These are phyloP conservation scores for Saposhnikovia divaricata DNA, from an alignment of 129 eudicot genomes.

Conservation along the genomic window DNA sequence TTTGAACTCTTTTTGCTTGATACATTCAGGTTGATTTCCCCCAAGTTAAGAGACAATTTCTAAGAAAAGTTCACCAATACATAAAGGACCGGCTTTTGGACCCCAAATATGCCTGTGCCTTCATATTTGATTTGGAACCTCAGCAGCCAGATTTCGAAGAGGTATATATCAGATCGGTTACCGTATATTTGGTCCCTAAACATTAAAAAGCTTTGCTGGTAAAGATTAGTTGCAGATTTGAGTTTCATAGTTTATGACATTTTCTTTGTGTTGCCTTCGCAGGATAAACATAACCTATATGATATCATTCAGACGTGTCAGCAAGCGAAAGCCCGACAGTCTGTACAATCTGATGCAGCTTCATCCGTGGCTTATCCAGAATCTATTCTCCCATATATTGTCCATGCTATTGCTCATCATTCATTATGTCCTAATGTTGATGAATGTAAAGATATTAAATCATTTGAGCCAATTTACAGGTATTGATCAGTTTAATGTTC, in stretches of 20 bases:
- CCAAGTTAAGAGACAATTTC: slow-evolving; percentile 60
- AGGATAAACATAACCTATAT: slow-evolving; percentile 51
- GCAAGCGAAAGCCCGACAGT: slow-evolving; percentile 63
- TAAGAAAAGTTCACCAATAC: slow-evolving; percentile 78
- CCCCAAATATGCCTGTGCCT: slow-evolving; percentile 83
- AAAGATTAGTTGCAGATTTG: background rate
- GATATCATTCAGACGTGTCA: slow-evolving; percentile 74
- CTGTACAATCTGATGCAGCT: slow-evolving; percentile 49
- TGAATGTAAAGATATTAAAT: slow-evolving; percentile 75
- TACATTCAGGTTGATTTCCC: slow-evolving; percentile 52
- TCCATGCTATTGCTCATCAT: slow-evolving; percentile 90
- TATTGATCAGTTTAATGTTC: slow-evolving; percentile 19
- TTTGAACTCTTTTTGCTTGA: slow-evolving; percentile 10
- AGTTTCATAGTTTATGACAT: background rate
- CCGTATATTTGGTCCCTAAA: slow-evolving; percentile 1
- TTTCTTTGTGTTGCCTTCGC: slow-evolving; percentile 20
- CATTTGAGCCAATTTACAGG: slow-evolving; percentile 82
- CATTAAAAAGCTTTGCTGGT: background rate
- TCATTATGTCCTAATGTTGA: slow-evolving; percentile 73
- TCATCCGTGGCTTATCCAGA: slow-evolving; percentile 39
- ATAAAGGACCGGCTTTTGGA: slow-evolving; percentile 72
- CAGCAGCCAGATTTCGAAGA: slow-evolving; percentile 43
- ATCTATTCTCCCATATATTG: slow-evolving; percentile 56
- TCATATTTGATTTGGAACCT: slow-evolving; percentile 49
- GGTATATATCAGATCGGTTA: slow-evolving; percentile 34